Evolutionary conservation across 257 asterid genomes (phyloP).

Genomic region (Prunella vulgaris): DNA sequence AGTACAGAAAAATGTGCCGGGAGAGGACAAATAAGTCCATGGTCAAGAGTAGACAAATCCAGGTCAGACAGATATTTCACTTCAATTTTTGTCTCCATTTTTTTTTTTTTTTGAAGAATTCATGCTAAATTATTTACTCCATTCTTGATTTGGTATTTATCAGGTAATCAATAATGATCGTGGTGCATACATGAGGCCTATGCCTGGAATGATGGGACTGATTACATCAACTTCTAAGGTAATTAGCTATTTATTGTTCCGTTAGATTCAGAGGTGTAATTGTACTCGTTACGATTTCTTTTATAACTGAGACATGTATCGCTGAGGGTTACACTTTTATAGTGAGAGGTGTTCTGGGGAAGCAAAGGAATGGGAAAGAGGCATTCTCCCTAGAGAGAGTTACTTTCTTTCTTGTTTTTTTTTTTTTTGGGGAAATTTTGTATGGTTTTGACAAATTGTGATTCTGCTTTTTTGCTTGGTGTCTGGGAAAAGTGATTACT

Average conservation of each 20-base stretch:
- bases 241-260: neutral
- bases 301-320: neutral
- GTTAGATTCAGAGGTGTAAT: neutral
- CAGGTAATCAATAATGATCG: constrained; percentile 88
- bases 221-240: constrained; percentile 75
- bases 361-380: neutral
- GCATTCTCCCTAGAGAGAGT: neutral
- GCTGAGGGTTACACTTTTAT: neutral
- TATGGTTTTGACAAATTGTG: neutral
- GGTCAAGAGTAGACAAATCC: constrained; percentile 87
- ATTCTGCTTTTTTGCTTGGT: neutral
- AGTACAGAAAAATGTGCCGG: constrained; percentile 80
- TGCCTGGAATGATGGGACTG: constrained; percentile 85
- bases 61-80: constrained; percentile 32
- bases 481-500: neutral
- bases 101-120: neutral
- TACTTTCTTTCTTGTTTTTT: neutral
- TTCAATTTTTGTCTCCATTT: neutral
- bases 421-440: neutral
- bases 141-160: constrained; percentile 17
- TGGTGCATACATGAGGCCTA: constrained; percentile 91
- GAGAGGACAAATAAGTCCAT: constrained; percentile 91
- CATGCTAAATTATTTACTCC: neutral
- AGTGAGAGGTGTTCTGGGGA: neutral
- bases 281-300: neutral